phyloP scores from a whole-genome alignment of 2,329 filamentous ascomycete genomes.

The Fusarium bulbicola region DNA sequence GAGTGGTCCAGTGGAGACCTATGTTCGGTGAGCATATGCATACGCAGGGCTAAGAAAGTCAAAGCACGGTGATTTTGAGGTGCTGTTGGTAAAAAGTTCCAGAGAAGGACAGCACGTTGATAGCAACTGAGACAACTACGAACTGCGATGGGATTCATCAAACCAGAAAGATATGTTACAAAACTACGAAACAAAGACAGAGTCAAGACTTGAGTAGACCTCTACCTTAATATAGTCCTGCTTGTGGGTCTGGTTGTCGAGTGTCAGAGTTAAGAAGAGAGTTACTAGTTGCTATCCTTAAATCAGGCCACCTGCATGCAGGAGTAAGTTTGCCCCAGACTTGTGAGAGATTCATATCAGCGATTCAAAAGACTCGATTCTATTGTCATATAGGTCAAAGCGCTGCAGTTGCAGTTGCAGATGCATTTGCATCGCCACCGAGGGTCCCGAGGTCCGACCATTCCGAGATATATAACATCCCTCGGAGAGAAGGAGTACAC shows the following conservation, averaged over 20 bases:
- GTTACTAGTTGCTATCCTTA: background rate
- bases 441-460: background rate
- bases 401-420: background rate
- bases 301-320: background rate
- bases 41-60: no score
- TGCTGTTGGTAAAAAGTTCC: no score
- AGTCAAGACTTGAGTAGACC: no score
- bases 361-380: background rate
- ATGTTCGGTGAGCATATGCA: no score
- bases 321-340: rapidly evolving
- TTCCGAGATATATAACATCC: background rate
- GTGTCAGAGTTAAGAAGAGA: background rate
- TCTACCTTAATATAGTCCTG: no score
- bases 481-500: no score
- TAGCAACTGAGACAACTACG: no score
- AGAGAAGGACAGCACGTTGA: no score
- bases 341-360: rapidly evolving
- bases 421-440: background rate
- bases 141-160: background rate
- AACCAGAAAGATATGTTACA: no score
- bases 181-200: background rate
- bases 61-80: no score
- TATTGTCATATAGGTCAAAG: background rate
- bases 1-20: no score
- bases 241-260: background rate